Percentiles rank a stretch among this genome's conserved stretches.
phyloP scores from a whole-genome alignment of 352 stramenopile genomes.

The Paralagenidium karlingii region DNA sequence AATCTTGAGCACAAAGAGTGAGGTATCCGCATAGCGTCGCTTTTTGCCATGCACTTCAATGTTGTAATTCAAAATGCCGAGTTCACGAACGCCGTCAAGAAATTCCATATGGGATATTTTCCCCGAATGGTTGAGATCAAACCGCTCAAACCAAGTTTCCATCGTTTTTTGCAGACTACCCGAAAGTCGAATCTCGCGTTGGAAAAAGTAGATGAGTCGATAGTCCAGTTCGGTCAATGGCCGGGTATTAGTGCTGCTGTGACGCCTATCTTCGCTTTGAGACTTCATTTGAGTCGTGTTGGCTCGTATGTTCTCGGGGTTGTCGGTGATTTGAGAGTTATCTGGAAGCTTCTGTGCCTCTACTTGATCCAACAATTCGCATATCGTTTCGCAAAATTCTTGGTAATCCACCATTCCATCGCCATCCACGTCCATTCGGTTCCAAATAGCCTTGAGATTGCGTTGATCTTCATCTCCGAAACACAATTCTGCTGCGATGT shows the following conservation, averaged over 20 bases:
- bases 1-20: constrained; percentile 18
- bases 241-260: too few species aligned
- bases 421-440: constrained; percentile 21
- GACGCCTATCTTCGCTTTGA: constrained; percentile 1
- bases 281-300: background rate
- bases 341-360: too few species aligned
- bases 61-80: constrained; percentile 31
- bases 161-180: constrained; percentile 12
- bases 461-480: too few species aligned
- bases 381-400: constrained; percentile 26
- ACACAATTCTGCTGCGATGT: too few species aligned
- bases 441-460: constrained; percentile 20
- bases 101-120: constrained; percentile 28
- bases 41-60: constrained; percentile 29
- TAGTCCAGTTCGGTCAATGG: too few species aligned
- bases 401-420: constrained; percentile 26
- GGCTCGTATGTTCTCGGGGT: background rate
- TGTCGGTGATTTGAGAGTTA: background rate
- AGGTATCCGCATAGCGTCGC: constrained; percentile 22
- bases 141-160: constrained; percentile 19
- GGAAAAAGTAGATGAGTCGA: too few species aligned
- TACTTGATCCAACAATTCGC: too few species aligned
- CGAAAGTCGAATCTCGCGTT: too few species aligned
- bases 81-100: constrained; percentile 19
- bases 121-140: constrained; percentile 22